Base-by-base conservation (phyloP, 768 basidiomycete genomes). In the Polyporus arcularius region DNA sequence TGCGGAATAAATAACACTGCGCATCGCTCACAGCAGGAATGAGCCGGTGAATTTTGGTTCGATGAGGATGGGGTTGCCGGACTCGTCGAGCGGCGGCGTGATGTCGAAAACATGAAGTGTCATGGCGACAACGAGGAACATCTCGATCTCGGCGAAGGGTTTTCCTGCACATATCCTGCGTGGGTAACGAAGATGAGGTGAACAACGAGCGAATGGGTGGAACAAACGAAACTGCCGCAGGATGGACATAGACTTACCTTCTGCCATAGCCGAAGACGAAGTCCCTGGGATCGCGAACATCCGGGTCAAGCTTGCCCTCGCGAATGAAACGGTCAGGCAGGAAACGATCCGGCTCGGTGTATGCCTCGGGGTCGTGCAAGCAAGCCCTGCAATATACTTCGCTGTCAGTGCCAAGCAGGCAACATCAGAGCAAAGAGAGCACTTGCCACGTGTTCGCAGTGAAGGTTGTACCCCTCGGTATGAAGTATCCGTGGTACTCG, bases 341-440 rank as follows among this genome's bases (percentile, higher is more conserved):
- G 74, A 98, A 88, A 43, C 73, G 70, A 32, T 95, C 90, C 11
- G 96, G 96, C 39, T 94, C 84, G 28, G 92, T 89, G 79, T 91
- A 99, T 41, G 94, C 84, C 39, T 80, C 78, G 21, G 89, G 83
- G 74, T 99, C 97, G 71, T 97, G 96, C 46, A 96, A 79, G 5
- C 95, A 93, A 70, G 53, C 54, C 62, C 61, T 61, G n/a, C 6
- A 3, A 11, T 6, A 4, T n/a, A 8, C 14, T 15, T 16, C 2
- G 15, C 18, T 18, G 28, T 14, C 28, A 47, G 12, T 21, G 11
- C 35, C 35, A 35, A 35, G 35, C 6, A 11, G 35, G 35, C 35
- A 35, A 35, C 11, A 11, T 6, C 7, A 35, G 1, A 35, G 35
- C 35, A 11, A 12, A 18, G 18, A 12, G 3, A 38, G 39, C 9